phyloP scores from a whole-genome alignment of 2,329 filamentous ascomycete genomes.

The Xylaria sp. region DNA sequence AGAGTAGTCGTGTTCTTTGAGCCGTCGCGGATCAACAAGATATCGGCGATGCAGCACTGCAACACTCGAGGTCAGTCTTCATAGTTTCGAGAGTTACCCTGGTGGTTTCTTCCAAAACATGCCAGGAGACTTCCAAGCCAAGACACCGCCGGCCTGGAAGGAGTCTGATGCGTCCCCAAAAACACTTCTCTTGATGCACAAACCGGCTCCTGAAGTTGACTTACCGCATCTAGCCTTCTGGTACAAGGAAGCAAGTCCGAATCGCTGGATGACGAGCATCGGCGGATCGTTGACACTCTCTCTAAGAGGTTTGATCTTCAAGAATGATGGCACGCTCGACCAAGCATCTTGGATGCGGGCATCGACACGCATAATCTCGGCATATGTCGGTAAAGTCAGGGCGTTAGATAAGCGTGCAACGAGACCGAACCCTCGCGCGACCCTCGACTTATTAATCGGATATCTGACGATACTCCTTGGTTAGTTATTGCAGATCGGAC shows the following conservation, averaged over 20 bases:
- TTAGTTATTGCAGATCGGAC: neutral
- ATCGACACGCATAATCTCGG: conserved; percentile 57
- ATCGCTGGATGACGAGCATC: conserved; percentile 56
- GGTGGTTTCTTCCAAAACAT: neutral
- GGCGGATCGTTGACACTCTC: conserved; percentile 56
- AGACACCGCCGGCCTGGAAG: neutral
- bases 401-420: conserved; percentile 58
- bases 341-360: conserved; percentile 52
- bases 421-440: conserved; percentile 55
- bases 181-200: too few species aligned
- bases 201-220: too few species aligned
- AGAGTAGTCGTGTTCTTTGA: conserved; percentile 57
- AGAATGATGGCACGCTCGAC: conserved; percentile 52
- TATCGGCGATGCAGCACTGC: conserved; percentile 60
- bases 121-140: neutral
- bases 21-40: conserved; percentile 50
- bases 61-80: neutral
- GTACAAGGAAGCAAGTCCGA: conserved; percentile 57
- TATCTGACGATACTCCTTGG: conserved; percentile 34
- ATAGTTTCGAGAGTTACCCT: neutral
- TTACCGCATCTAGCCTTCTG: conserved; percentile 56
- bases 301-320: conserved; percentile 55
- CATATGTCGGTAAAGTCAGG: conserved; percentile 53
- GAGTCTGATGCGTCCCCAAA: too few species aligned
- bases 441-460: conserved; percentile 55